Evolutionary conservation across 495 filamentous ascomycete genomes (phyloP), one percentile per base, ranked within the genome.

Genomic region (Hypoxylon fragiforme): DNA sequence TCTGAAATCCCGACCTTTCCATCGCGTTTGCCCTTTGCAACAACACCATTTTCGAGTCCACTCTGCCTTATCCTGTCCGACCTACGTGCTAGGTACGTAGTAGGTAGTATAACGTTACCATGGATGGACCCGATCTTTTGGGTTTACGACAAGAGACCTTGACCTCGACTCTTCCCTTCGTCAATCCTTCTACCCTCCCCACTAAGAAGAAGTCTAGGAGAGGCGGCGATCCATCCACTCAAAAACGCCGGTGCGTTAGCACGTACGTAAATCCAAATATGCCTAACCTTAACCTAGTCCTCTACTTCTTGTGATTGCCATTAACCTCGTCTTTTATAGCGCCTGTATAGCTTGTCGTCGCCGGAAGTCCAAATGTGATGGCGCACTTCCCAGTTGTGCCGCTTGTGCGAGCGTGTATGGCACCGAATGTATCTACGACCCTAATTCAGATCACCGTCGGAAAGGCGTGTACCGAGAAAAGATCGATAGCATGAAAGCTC

Each of bases 391-490:
- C 3, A 90, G 89, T 57, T 98, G 94, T 65, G 91, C 94, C 13
- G 94, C 94, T 18, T 98, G 94, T 71, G 83, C 90, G 18, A 95
- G 90, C 38, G 95, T 98, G 32, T 98, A 98, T 64, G 87, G 92
- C 52, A 97, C 94, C 34, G 85, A 86, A 57, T 91, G 91, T 70
- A 77, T 95, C 42, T 98, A 97, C 77, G 95, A 97, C 67, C 94
- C 91, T 4, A 95, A 90, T 65, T 94, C 90, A 47, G 94, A 98
- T 69, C 91, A 96, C 66, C 87, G 94, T 38, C 85, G 94, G 13
- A 98, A 97, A 68, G 94, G 94, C 40, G 94, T 97, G 7, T 97
- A 96, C 69, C 92, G 91, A 70, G 90, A 96, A 70, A 91, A 96
- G 69, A 87, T 91, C 38, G 91, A 96, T 69, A 89, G 85, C 59